Evolutionary conservation across 768 basidiomycete species (phyloP), one percentile per base, ranked within the genome.

Genomic region (Termitomyces sp.): DNA sequence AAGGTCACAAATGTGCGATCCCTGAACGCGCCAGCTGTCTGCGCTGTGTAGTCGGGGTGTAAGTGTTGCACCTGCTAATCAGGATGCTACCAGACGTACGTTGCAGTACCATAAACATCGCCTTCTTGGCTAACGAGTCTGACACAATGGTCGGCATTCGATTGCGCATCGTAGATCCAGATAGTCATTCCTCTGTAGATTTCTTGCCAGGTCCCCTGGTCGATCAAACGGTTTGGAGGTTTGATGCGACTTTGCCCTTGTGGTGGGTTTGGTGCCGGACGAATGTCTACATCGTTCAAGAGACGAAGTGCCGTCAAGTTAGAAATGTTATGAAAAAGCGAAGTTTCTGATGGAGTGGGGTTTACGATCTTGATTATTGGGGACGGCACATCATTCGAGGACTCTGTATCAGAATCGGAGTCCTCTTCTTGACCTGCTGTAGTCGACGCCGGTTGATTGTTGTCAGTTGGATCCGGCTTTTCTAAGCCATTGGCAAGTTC

Each of bases 11-110:
- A 92, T 82, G 67, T 89, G 88, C 29, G 85, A 76, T 2, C 80
- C 87, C 51, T 86, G 79, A 11, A 87, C 87, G 20, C 91, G 83
- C 90, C 91, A 93, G 66, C 89, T 93, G 68, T 93, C 91, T 25
- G 84, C 91, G 40, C 91, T 93, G 70, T 34, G 34, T 40, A 17
- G 9, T 43, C 15, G 12, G 8, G 25, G 4, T 37, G 46, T 60
- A n/a, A 42, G 63, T 29, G 46, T 3, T n/a, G 36, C 45, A 12
- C 64, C 17, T 20, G 46, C 47, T 8, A 40, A 56, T 20, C 45
- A 57, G 43, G 25, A 1, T 61, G 53, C 14, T 3, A 17, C 5
- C 36, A 53, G 20, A 81, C 87, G 71, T 69, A 91, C 90, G 89
- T 89, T 57, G 89, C 91, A 36, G 89, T 88, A 34, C 90, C 89